Percentiles rank a stretch among this genome's conserved stretches.
Conservation (phyloP, 352 stramenopile species). For the Globisporangium iwayamae region DNA sequence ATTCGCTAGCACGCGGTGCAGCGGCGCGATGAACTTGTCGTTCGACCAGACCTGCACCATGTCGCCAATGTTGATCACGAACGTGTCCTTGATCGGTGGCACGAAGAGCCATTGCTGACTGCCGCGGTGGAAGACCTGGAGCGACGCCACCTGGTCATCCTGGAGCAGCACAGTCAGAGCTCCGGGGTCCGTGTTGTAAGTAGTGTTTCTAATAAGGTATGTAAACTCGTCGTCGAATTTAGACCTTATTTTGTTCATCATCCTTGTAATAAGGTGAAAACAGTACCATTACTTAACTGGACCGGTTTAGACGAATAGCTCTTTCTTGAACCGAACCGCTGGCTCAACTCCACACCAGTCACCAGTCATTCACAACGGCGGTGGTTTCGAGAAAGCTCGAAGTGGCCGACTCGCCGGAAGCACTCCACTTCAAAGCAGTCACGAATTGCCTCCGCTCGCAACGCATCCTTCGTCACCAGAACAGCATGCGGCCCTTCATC, state of each 20-base stretch:
- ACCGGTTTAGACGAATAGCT: too few species aligned
- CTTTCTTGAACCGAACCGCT: conserved; percentile 1
- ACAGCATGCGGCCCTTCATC: background rate
- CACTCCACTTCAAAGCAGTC: conserved; percentile 1
- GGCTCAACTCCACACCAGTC: background rate
- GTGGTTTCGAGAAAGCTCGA: conserved; percentile 1
- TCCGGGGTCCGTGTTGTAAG: conserved; percentile 37
- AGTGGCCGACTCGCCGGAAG: background rate
- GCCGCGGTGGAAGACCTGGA: conserved; percentile 42
- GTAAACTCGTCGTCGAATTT: too few species aligned
- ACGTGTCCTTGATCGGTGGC: conserved; percentile 30
- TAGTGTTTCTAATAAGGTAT: too few species aligned
- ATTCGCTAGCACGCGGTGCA: conserved; percentile 41
- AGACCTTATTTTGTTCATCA: too few species aligned
- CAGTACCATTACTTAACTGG: too few species aligned
- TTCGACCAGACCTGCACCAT: conserved; percentile 55
- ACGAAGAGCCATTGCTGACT: conserved; percentile 36
- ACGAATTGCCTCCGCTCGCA: conserved; percentile 11
- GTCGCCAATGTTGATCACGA: conserved; percentile 61
- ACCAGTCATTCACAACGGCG: conserved; percentile 7
- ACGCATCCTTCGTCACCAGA: background rate
- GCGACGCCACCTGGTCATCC: conserved; percentile 36
- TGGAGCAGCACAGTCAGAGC: conserved; percentile 48
- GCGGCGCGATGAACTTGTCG: conserved; percentile 38
- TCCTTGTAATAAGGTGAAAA: too few species aligned